Base-by-base conservation (phyloP, 139 green algal species). In the Micromonas pusilla region DNA sequence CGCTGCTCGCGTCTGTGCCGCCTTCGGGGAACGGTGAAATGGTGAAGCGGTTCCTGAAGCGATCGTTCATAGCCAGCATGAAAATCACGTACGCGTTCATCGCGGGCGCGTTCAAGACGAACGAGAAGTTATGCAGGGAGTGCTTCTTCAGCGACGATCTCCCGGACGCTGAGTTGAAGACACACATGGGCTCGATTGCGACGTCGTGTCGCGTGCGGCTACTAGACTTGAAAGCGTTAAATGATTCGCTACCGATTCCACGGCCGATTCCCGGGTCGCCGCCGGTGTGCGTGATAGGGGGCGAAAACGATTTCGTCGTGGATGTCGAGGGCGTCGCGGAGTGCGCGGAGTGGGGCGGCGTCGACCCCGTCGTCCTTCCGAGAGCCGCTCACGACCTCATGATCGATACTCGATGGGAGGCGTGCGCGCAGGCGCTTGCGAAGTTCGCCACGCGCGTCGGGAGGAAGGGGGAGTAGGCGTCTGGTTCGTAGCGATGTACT, bases 331-430 rank as follows among this genome's bases (percentile, higher is more conserved):
- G 82, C 0, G 52, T 82, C 0, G 34, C 86, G 73, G 89, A 93
- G 79, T 82, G 87, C 28, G 87, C 84, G 21, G 52, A 62, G 33
- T 75, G 37, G 37, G 52, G 33, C 20, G 87, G 80, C 0, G 86
- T 84, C 72, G 93, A 87, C 73, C 83, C 82, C 4, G 62, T 89
- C 3, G 68, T 93, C n/a, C 78, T 94, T 54, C 36, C 68, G 1
- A 37, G 76, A 23, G 82, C 90, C 63, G 91, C 89, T 5, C 92
- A 97, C 70, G 92, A 97, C 80, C 73, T 89, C 31, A 97, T 97
- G 92, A 85, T 97, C 63, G 91, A 96, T 79, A 86, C 84, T 0
- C 33, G 81, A 21, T 93, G 90, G 86, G 66, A 85, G 72, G 28
- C 70, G n/a, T 87, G 83, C 31, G 90, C 91, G 39, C 73, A 78